These are phyloP conservation scores for Coniochaeta prunicola DNA, from an alignment of 2,329 filamentous ascomycete genomes.

Conservation along the genomic window DNA sequence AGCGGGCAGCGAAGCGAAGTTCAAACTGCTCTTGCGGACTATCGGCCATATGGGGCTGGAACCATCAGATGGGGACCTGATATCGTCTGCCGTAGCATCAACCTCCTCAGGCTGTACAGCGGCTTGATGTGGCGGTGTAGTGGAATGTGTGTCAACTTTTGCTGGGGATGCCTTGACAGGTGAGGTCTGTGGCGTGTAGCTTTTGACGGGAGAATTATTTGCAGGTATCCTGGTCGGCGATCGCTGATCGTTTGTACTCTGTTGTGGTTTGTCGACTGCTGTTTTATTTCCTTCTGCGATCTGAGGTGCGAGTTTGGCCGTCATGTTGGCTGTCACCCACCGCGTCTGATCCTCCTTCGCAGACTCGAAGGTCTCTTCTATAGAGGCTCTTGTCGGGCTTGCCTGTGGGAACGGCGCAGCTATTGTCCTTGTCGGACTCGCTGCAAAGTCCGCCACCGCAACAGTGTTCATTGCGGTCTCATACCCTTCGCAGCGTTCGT, in stretches of 20 bases:
- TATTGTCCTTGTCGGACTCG: conserved; percentile 4
- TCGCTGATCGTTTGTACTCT: not conserved
- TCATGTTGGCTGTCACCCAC: conserved; percentile 11
- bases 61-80: conserved; percentile 54
- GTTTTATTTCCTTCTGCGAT: not conserved
- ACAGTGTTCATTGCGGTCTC: conserved; percentile 5
- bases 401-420: conserved; percentile 9
- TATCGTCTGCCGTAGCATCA: conserved; percentile 11
- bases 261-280: not conserved
- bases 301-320: not conserved
- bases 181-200: conserved; percentile 17
- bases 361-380: conserved; percentile 32
- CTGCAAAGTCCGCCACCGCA: conserved; percentile 7
- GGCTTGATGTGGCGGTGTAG: conserved; percentile 3
- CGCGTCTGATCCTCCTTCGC: conserved; percentile 35
- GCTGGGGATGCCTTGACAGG: conserved; percentile 16
- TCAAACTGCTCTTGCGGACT: conserved; percentile 88
- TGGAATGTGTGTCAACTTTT: conserved; percentile 4
- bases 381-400: conserved; percentile 22
- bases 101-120: conserved; percentile 4
- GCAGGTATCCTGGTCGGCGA: conserved; percentile 10
- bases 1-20: conserved; percentile 86
- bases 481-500: not conserved
- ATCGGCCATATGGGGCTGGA: conserved; percentile 71
- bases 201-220: conserved; percentile 13